phyloP scores from a whole-genome alignment of 768 basidiomycete genomes.

The Russula virescens region DNA sequence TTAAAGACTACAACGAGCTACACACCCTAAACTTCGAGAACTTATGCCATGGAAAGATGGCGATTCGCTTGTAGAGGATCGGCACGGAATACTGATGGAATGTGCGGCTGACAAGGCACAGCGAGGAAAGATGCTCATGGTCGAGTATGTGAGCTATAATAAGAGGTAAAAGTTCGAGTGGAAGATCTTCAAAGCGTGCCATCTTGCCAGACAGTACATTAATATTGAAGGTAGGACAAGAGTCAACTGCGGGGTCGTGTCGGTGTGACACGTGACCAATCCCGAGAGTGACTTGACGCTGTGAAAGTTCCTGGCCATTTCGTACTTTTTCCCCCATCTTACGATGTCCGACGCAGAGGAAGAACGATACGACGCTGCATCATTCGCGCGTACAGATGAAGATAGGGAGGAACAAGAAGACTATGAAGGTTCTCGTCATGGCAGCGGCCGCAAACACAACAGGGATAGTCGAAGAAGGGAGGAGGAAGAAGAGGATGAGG shows the following conservation, averaged over 20 bases:
- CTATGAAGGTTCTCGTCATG: constrained; percentile 31
- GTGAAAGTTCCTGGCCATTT: not conserved
- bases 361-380: constrained; percentile 32
- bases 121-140: constrained; percentile 44
- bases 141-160: constrained; percentile 48
- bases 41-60: constrained; percentile 68
- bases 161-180: constrained; percentile 56
- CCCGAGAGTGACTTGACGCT: too few species aligned
- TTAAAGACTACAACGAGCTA: not conserved
- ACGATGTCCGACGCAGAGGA: constrained; percentile 43
- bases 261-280: not conserved
- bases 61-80: constrained; percentile 51
- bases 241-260: too few species aligned
- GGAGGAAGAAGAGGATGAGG: constrained; percentile 35
- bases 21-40: constrained; percentile 54
- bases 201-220: constrained; percentile 27
- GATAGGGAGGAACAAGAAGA: constrained; percentile 34
- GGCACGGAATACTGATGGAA: constrained; percentile 49
- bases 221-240: too few species aligned
- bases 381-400: constrained; percentile 26
- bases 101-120: constrained; percentile 52
- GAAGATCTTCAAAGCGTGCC: constrained; percentile 50
- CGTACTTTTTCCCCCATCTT: constrained; percentile 29
- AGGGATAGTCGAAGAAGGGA: constrained; percentile 35
- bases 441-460: constrained; percentile 31